Conservation (phyloP, 768 basidiomycete species). For the Tricholoma hemisulphureum region DNA sequence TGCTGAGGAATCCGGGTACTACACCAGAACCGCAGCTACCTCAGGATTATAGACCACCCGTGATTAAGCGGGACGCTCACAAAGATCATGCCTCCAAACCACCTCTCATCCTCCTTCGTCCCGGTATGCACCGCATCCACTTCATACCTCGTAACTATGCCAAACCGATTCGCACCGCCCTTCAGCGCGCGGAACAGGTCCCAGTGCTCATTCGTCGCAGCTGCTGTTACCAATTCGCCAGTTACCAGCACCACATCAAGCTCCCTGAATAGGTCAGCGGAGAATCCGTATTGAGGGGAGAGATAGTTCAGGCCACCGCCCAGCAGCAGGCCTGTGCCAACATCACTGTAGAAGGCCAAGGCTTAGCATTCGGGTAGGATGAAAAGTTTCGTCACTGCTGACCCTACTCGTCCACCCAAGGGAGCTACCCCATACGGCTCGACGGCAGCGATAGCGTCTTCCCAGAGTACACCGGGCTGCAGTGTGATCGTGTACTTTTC, state of each 20-base stretch:
- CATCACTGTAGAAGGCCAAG: slow-evolving; percentile 22
- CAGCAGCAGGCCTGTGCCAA: slow-evolving; percentile 43
- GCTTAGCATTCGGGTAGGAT: not conserved
- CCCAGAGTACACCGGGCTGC: slow-evolving; percentile 43
- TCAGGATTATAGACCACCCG: not conserved
- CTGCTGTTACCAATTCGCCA: slow-evolving; percentile 41
- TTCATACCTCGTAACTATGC: slow-evolving; percentile 45
- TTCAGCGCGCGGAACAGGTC: slow-evolving; percentile 46
- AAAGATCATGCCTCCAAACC: slow-evolving; percentile 38
- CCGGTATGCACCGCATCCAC: slow-evolving; percentile 40
- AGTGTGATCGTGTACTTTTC: slow-evolving; percentile 36
- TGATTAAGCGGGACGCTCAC: slow-evolving; percentile 21
- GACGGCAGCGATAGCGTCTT: slow-evolving; percentile 34
- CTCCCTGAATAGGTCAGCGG: slow-evolving; percentile 35
- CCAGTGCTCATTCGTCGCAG: slow-evolving; percentile 36
- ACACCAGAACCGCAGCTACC: not conserved
- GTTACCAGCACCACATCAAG: slow-evolving; percentile 43
- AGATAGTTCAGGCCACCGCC: slow-evolving; percentile 44
- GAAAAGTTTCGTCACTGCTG: slow-evolving; percentile 18
- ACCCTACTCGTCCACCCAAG: slow-evolving; percentile 39
- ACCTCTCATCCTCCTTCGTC: slow-evolving; percentile 34
- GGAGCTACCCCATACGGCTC: slow-evolving; percentile 42
- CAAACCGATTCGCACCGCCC: slow-evolving; percentile 45
- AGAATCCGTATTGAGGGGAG: slow-evolving; percentile 38
- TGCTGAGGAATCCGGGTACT: slow-evolving; percentile 39